Conservation (phyloP, 352 stramenopile genomes). For the Phytopythium sindhum region DNA sequence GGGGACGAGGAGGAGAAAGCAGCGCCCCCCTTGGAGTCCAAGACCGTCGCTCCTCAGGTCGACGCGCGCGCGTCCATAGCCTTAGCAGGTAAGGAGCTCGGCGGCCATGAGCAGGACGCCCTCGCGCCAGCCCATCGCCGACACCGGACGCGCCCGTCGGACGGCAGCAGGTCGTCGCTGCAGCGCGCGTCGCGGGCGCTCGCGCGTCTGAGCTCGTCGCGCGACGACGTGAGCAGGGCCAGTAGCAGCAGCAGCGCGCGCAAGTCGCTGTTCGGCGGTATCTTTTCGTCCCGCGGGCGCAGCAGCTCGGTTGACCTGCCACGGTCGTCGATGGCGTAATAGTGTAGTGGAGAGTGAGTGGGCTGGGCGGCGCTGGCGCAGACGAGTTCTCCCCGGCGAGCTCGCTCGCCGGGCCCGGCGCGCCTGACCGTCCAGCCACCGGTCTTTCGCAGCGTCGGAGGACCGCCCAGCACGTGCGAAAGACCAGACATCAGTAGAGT, state of each 20-base stretch:
- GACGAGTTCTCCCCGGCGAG: too few relatives aligned
- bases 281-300: constrained; percentile 35
- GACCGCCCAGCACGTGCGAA: too few relatives aligned
- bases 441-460: too few relatives aligned
- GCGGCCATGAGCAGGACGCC: not conserved
- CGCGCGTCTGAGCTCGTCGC: constrained; percentile 18
- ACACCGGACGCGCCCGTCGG: not conserved
- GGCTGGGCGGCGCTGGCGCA: not conserved
- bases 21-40: not conserved
- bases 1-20: constrained; percentile 14
- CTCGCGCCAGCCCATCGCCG: not conserved
- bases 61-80: not conserved
- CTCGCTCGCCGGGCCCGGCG: too few relatives aligned
- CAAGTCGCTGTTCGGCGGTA: constrained; percentile 42
- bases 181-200: constrained; percentile 11
- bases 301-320: constrained; percentile 32
- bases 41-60: not conserved
- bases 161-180: constrained; percentile 16
- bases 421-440: too few relatives aligned
- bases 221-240: constrained; percentile 7
- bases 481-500: constrained; percentile 5
- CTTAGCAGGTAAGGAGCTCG: not conserved
- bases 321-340: constrained; percentile 22
- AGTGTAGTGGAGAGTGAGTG: not conserved
- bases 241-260: constrained; percentile 6